Evolutionary conservation across 805 yeast species (phyloP).

Genomic region (Hanseniaspora hatyaiensis): DNA sequence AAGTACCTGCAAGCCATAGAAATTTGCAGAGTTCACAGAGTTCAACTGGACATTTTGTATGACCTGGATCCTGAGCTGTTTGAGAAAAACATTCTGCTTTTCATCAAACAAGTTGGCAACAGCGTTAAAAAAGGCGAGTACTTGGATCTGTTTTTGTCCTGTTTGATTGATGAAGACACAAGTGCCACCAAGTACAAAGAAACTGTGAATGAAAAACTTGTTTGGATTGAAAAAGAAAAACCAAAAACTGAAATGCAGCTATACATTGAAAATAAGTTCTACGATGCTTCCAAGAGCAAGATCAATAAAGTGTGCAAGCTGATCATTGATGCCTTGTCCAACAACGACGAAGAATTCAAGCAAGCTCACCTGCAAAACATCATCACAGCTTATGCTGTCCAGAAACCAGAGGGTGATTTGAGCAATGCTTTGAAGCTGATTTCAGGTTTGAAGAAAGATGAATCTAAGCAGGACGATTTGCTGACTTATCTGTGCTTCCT

Average conservation of each 20-base stretch:
- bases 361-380: constrained; percentile 57
- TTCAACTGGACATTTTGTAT: constrained; percentile 77
- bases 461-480: constrained; percentile 45
- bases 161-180: constrained; percentile 78
- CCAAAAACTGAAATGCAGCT: constrained; percentile 32
- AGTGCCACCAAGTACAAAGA: constrained; percentile 70
- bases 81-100: constrained; percentile 46
- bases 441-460: constrained; percentile 38
- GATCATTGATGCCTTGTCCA: constrained; percentile 44
- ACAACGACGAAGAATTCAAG: constrained; percentile 38
- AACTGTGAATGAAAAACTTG: constrained; percentile 35
- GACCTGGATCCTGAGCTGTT: constrained; percentile 74
- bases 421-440: constrained; percentile 60
- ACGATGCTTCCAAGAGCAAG: constrained; percentile 40
- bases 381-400: constrained; percentile 85
- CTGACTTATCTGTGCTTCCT: constrained; percentile 80
- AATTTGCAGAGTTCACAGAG: constrained; percentile 80
- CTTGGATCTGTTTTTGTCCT: constrained; percentile 75
- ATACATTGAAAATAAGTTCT: constrained; percentile 33
- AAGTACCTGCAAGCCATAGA: constrained; percentile 64
- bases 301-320: constrained; percentile 69
- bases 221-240: constrained; percentile 26
- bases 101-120: constrained; percentile 53
- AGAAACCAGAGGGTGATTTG: constrained; percentile 67
- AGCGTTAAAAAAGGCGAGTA: constrained; percentile 44